phyloP scores from a whole-genome alignment of 805 yeast species.

The Blastobotrys mokoenaii region DNA sequence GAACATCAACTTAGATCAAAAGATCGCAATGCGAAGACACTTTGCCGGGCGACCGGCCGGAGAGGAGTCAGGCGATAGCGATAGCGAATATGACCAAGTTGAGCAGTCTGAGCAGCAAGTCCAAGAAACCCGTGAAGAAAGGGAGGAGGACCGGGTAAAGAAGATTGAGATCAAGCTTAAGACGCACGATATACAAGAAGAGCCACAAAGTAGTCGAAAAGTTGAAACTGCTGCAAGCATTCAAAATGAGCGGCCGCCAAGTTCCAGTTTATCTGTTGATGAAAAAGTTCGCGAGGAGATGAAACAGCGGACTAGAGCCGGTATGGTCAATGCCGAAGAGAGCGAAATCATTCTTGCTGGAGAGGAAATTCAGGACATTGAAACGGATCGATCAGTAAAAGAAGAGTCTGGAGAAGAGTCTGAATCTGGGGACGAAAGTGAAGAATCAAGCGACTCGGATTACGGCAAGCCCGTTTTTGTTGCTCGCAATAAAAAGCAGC shows the following conservation, averaged over 20 bases:
- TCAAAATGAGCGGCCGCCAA: too few species aligned
- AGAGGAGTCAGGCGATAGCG: slow-evolving; percentile 17
- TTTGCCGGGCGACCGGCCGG: slow-evolving; percentile 16
- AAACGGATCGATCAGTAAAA: too few species aligned
- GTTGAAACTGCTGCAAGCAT: too few species aligned
- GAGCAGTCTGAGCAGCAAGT: slow-evolving; percentile 19
- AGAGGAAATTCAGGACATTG: too few species aligned
- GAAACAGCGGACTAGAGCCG: slow-evolving; percentile 1
- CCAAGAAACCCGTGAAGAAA: neutral
- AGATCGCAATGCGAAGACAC: slow-evolving; percentile 9
- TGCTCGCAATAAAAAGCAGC: neutral
- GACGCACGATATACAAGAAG: neutral
- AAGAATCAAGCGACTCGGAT: neutral
- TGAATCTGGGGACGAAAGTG: slow-evolving; percentile 7
- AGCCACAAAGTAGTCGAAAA: neutral
- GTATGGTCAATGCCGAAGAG: neutral
- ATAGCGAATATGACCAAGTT: slow-evolving; percentile 16
- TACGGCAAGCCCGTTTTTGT: slow-evolving; percentile 5
- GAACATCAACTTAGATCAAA: neutral
- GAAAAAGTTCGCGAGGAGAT: neutral
- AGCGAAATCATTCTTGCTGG: neutral
- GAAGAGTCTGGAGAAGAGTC: slow-evolving; percentile 23
- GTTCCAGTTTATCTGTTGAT: too few species aligned
- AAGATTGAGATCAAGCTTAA: neutral
- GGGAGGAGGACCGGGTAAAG: neutral